Conservation (phyloP, 108 stramenopile genomes). For the Mediolabrus comicus region DNA sequence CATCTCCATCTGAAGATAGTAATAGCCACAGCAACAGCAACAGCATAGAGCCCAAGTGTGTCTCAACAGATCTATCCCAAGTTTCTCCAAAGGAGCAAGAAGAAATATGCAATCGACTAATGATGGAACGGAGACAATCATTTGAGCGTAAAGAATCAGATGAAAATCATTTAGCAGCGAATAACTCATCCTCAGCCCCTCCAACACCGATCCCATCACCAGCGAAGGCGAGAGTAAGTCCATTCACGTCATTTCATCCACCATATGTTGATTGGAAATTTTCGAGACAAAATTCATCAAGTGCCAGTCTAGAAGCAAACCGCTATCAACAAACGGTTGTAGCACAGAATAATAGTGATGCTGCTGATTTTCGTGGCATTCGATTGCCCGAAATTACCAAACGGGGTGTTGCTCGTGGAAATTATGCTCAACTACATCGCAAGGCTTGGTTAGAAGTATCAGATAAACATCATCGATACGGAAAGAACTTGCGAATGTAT, state of each 20-base stretch:
- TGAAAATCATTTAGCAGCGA: not conserved
- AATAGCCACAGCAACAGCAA: conserved; percentile 3
- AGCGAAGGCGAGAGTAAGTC: not conserved
- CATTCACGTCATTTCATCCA: not conserved
- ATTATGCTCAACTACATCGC: conserved; percentile 75
- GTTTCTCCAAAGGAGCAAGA: conserved; percentile 2
- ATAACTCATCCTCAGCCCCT: not conserved
- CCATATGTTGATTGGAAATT: conserved; percentile 38
- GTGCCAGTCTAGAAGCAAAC: conserved; percentile 5
- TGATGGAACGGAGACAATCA: not conserved
- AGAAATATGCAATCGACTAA: not conserved
- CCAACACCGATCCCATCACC: conserved; percentile 22
- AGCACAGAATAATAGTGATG: conserved; percentile 10
- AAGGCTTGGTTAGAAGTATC: conserved; percentile 91
- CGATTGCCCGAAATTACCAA: conserved; percentile 76
- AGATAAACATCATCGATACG: conserved; percentile 91
- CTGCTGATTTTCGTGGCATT: conserved; percentile 68
- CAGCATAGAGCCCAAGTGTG: not conserved
- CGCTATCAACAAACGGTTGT: conserved; percentile 6
- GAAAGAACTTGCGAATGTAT: conserved; percentile 89
- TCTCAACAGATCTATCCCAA: not conserved
- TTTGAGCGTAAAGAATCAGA: not conserved
- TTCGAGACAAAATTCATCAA: conserved; percentile 31
- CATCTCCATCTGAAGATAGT: no score
- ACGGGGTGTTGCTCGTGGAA: conserved; percentile 70